A percentile compares a stretch with the other conserved stretches of the same genome.
These are phyloP conservation scores for Geotrichum klebahnii DNA, from an alignment of 1,139 yeast species.

Conservation along the genomic window DNA sequence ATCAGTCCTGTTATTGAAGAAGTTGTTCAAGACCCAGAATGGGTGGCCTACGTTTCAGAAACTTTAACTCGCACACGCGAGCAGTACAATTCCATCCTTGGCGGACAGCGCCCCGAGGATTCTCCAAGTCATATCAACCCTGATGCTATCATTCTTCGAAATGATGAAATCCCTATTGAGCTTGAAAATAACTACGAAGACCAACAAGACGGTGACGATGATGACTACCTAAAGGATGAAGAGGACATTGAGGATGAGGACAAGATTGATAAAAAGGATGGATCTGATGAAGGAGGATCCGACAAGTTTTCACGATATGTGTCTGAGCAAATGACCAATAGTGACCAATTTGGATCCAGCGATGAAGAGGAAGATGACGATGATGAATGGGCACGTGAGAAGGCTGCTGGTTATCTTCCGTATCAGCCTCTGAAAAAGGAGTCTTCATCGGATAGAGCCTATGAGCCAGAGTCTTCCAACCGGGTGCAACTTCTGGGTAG, in stretches of 20 bases:
- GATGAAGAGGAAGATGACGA: slow-evolving; percentile 53
- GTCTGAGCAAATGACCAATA: slow-evolving; percentile 62
- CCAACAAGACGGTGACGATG: slow-evolving; percentile 45
- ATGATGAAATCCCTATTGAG: no score
- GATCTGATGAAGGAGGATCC: no score
- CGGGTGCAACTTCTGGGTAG: slow-evolving; percentile 20
- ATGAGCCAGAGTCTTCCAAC: neutral
- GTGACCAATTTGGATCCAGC: slow-evolving; percentile 34
- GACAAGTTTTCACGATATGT: slow-evolving; percentile 72
- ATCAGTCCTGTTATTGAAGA: slow-evolving; percentile 58
- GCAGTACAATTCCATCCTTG: slow-evolving; percentile 90
- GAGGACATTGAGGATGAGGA: slow-evolving; percentile 30
- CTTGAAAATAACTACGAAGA: slow-evolving; percentile 32
- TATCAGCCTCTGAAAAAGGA: neutral
- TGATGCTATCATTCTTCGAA: slow-evolving; percentile 33
- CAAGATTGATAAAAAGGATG: slow-evolving; percentile 33
- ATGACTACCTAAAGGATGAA: no score
- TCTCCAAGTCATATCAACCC: slow-evolving; percentile 40
- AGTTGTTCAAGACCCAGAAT: slow-evolving; percentile 53
- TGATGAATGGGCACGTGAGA: slow-evolving; percentile 32
- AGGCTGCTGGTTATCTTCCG: neutral
- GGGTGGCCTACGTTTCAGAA: slow-evolving; percentile 83
- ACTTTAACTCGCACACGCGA: slow-evolving; percentile 85
- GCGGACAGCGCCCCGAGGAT: slow-evolving; percentile 65
- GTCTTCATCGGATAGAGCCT: no score